Evolutionary conservation across 139 green algal genomes (phyloP).

Genomic region (Picochlorum sp.): DNA sequence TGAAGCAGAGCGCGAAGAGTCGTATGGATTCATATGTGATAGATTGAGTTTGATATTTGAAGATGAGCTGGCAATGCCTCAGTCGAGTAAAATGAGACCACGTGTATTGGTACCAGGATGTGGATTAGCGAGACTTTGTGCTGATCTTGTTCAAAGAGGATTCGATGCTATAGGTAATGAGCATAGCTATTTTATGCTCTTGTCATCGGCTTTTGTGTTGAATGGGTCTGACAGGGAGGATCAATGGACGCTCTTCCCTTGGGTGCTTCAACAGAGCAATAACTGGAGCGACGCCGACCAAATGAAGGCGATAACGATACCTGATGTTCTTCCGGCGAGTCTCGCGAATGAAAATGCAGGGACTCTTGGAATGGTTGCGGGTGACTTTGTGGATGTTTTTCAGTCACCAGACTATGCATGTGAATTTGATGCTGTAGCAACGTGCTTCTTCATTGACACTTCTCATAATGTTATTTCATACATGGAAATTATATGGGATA

Average conservation of each 20-base stretch:
- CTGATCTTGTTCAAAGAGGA: slow-evolving; percentile 51
- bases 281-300: slow-evolving; percentile 52
- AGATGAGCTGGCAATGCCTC: not conserved
- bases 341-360: slow-evolving; percentile 18
- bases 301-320: slow-evolving; percentile 55
- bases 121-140: slow-evolving; percentile 73
- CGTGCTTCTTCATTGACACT: slow-evolving; percentile 98
- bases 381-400: slow-evolving; percentile 94
- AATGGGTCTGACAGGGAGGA: slow-evolving; percentile 38
- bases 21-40: slow-evolving; percentile 55
- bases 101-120: slow-evolving; percentile 71
- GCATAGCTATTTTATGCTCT: slow-evolving; percentile 95
- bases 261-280: slow-evolving; percentile 64
- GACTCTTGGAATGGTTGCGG: slow-evolving; percentile 72
- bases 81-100: too few relatives aligned
- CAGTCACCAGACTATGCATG: slow-evolving; percentile 19
- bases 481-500: slow-evolving; percentile 59
- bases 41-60: slow-evolving; percentile 13
- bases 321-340: slow-evolving; percentile 49
- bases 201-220: slow-evolving; percentile 81
- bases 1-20: slow-evolving; percentile 52
- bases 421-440: slow-evolving; percentile 80
- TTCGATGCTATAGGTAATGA: slow-evolving; percentile 83
- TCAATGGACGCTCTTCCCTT: slow-evolving; percentile 67
- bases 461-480: slow-evolving; percentile 96